Percentiles rank a stretch among this genome's conserved stretches.
phyloP scores from a whole-genome alignment of 2,329 filamentous ascomycete species.

The Aspergillus terreus region DNA sequence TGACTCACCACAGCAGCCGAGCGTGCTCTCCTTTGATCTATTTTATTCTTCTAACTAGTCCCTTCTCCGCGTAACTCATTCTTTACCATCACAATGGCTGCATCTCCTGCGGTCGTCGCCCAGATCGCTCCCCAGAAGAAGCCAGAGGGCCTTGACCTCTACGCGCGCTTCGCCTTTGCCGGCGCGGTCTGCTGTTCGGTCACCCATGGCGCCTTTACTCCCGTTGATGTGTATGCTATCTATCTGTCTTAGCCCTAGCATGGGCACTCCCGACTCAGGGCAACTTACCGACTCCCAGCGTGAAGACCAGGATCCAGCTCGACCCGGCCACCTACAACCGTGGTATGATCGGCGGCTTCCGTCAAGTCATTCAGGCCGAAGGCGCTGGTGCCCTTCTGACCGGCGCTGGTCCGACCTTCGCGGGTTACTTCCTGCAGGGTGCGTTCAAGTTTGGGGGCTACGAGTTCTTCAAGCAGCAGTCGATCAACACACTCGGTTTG shows the following conservation, averaged over 20 bases:
- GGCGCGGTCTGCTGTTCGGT: constrained; percentile 97
- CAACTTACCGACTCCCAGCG: constrained; percentile 51
- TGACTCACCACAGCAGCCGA: too few species aligned
- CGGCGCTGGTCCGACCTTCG: constrained; percentile 77
- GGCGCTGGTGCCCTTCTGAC: constrained; percentile 83
- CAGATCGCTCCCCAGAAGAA: constrained; percentile 18
- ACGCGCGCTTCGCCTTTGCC: constrained; percentile 94
- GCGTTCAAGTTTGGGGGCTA: constrained; percentile 93
- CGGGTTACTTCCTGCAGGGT: constrained; percentile 91
- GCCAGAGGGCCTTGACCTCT: constrained; percentile 67
- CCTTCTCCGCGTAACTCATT: too few species aligned
- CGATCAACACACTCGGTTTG: constrained; percentile 73
- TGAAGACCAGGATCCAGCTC: constrained; percentile 95
- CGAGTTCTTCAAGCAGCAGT: constrained; percentile 94
- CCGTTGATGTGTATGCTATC: constrained; percentile 91
- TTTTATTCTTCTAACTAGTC: too few species aligned
- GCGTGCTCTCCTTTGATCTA: too few species aligned
- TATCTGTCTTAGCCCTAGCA: constrained; percentile 13
- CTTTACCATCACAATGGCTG: too few species aligned
- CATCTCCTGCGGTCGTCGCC: too few species aligned
- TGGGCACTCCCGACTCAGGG: neutral
- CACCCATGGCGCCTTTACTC: constrained; percentile 94
- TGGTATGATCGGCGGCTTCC: constrained; percentile 81
- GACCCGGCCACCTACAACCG: constrained; percentile 85
- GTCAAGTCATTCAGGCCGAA: constrained; percentile 77